These are phyloP conservation scores for Lachnellula subtilissima DNA, from an alignment of 2,329 filamentous ascomycete genomes.

Conservation along the genomic window DNA sequence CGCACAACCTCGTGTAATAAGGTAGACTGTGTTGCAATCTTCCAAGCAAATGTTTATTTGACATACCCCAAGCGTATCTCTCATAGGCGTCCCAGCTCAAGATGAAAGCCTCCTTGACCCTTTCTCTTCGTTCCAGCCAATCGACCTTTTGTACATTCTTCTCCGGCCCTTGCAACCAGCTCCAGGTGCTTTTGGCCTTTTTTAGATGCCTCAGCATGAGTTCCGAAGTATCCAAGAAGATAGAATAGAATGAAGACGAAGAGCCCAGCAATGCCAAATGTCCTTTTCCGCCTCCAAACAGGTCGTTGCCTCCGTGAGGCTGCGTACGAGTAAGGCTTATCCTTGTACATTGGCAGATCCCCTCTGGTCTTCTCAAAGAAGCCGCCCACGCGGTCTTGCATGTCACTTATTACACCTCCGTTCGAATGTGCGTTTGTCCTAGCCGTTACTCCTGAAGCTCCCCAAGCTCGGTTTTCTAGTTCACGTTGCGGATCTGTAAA, in stretches of 20 bases:
- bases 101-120: conserved; percentile 83
- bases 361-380: conserved; percentile 55
- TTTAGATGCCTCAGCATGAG: conserved; percentile 28
- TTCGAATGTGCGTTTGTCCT: conserved; percentile 30
- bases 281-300: conserved; percentile 60
- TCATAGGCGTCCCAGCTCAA: conserved; percentile 92
- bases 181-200: conserved; percentile 45
- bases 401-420: conserved; percentile 43
- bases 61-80: conserved; percentile 83
- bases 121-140: conserved; percentile 73
- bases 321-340: conserved; percentile 82
- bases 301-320: conserved; percentile 54
- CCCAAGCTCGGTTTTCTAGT: conserved; percentile 64
- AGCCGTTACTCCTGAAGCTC: conserved; percentile 42
- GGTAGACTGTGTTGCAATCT: conserved; percentile 10
- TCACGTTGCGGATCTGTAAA: conserved; percentile 61
- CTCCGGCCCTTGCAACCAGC: conserved; percentile 51
- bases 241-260: conserved; percentile 59
- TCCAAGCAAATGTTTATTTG: neutral
- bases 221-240: conserved; percentile 59
- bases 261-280: conserved; percentile 48
- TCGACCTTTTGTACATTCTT: conserved; percentile 47
- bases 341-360: conserved; percentile 92
- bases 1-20: conserved; percentile 40
- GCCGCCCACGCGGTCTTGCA: conserved; percentile 56